Base-by-base conservation (phyloP, 192 early-diverging fungal genomes). In the Coemansia sp. region DNA sequence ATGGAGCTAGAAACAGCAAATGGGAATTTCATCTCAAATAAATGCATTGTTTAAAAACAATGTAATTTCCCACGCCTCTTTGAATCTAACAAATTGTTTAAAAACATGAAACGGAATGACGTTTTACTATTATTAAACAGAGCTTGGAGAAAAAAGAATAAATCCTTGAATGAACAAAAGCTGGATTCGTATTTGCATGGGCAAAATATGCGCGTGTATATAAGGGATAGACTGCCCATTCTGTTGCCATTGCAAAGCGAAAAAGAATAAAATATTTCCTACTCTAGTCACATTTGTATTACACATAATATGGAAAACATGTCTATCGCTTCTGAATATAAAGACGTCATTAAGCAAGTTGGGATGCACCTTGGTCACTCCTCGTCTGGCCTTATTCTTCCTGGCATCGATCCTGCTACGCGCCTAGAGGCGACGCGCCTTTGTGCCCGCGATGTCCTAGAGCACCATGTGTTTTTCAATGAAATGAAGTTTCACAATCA, bases 401-500 rank as follows among this genome's bases (percentile, higher is more conserved):
- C 84, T 27, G 84, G 84, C 10, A 72, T 83, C 45, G 82, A 78
- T 29, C 59, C 39, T 1, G 66, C 63, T 22, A 69, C 84, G 6
- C 61, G 62, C 18, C 64, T 51, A 8, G 65, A 74, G 16, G 74
- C 81, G n/a, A 65, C 64, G 10, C 71, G 73, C 4, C 60, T 87
- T 52, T 74, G 85, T 24, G 65, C 75, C 3, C 61, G 73, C 19
- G 83, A 84, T 51, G 67, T 81, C 42, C 56, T 77, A 24, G 75
- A 85, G 35, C 60, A 83, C 47, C 84, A 85, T 46, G 58, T 64
- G 13, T 87, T 85, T 62, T 85, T 85, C 58, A 84, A 84, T 55
- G 60, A 83, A 3, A 64, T 19, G 9, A 66, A 70, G 13, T 85
- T 82, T 64, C 86, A 87, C 69, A 87, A 85, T 61, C 86, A 87